Base-by-base conservation (phyloP, 202 grass and related monocot species). In the Elaeis oleifera region DNA sequence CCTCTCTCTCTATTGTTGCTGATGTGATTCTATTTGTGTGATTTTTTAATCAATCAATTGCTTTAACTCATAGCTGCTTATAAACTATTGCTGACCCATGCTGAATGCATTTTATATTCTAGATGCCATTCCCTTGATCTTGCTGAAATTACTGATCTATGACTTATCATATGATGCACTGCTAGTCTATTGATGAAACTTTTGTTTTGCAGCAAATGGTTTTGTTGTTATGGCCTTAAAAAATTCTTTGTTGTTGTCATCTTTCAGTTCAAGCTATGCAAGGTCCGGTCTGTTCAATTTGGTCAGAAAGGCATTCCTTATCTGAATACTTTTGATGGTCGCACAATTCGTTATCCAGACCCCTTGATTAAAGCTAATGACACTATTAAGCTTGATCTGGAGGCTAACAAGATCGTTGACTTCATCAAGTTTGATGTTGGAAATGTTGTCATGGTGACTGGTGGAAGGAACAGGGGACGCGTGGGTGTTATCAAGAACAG, bases 241-340 rank as follows among this genome's bases (percentile, higher is more conserved):
- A 27, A 44, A 13, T 14, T 44, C 36, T 44, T 44, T 44, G 6
- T 23, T 1, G 1, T 56, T 20, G 24, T 18, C 36, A 13, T 60
- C 18, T 17, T 60, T 24, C 58, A 60, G 58, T 60, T 60, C 58
- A 60, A 60, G 58, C 58, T 60, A 24, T 60, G 58, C 58, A 60
- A 60, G 58, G 58, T 60, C 5, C 58, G 58, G 3, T 60, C 58
- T 17, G 26, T 60, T n/a, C 58, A 60, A n/a, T 60, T 60, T 60
- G 58, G 58, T 24, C 58, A 60, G 15, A 60, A 60, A 27, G 58
- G 58, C 17, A 60, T 60, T 60, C 58, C 58, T 32, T 60, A 60
- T 32, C 26, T 60, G 7, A 60, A 60, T 18, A 60, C 58, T 11
- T 60, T 39, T 39, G 58, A 60, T 39, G 58, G 58, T 3, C 58